Conservation (phyloP, 2,329 filamentous ascomycete genomes). For the Helotiales sp. region DNA sequence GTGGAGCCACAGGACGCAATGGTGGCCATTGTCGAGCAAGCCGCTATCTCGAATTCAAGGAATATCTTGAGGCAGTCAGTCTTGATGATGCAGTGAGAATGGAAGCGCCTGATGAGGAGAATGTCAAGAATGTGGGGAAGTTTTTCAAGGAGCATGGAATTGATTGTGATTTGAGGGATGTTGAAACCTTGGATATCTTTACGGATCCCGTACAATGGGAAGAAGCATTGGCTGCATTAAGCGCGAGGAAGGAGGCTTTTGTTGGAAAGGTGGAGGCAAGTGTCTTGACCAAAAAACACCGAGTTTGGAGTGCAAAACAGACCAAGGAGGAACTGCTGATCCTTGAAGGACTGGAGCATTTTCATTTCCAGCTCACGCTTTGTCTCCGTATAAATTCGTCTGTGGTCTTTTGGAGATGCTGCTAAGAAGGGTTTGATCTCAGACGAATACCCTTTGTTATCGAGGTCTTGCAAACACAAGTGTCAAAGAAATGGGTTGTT, state of each 20-base stretch:
- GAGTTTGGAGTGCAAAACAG: slow-evolving; percentile 43
- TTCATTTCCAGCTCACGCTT: slow-evolving; percentile 37
- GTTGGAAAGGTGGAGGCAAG: slow-evolving; percentile 35
- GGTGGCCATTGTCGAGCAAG: slow-evolving; percentile 1
- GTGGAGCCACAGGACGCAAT: neutral
- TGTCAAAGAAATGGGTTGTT: slow-evolving; percentile 38
- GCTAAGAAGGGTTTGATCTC: slow-evolving; percentile 29
- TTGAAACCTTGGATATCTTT: slow-evolving; percentile 35
- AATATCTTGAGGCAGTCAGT: slow-evolving; percentile 15
- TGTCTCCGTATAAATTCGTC: slow-evolving; percentile 34
- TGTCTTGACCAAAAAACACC: slow-evolving; percentile 43
- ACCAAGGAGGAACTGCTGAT: slow-evolving; percentile 32
- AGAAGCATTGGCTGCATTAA: slow-evolving; percentile 34
- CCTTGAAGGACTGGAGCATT: slow-evolving; percentile 18
- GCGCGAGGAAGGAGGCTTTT: slow-evolving; percentile 42
- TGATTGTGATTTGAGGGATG: slow-evolving; percentile 46
- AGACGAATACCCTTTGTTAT: slow-evolving; percentile 27
- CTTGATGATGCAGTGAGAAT: slow-evolving; percentile 19
- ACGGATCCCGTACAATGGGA: slow-evolving; percentile 32
- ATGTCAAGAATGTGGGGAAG: slow-evolving; percentile 54
- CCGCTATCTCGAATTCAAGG: neutral
- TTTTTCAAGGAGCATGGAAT: slow-evolving; percentile 51
- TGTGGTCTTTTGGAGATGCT: slow-evolving; percentile 22
- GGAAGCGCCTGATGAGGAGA: slow-evolving; percentile 51
- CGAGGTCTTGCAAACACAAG: slow-evolving; percentile 18